phyloP scores from a whole-genome alignment of 1,139 yeast genomes.

The Torulaspora globosa region DNA sequence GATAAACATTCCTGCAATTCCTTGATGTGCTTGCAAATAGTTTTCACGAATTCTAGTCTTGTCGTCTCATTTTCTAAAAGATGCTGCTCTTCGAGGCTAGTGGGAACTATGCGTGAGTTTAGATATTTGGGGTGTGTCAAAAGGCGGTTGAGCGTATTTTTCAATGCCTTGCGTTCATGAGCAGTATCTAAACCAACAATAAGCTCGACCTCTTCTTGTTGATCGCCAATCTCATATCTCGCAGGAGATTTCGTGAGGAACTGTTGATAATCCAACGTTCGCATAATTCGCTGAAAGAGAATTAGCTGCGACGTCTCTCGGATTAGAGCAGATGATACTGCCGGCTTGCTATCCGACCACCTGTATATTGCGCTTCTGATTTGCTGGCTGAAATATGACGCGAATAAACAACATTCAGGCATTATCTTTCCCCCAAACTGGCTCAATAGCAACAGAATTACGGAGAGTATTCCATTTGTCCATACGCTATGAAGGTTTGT shows the following conservation, averaged over 20 bases:
- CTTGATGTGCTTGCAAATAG: conserved; percentile 52
- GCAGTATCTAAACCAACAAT: conserved; percentile 62
- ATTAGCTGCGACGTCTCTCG: conserved; percentile 81
- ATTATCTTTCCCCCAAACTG: conserved; percentile 60
- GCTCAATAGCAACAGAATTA: conserved; percentile 56
- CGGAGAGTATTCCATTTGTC: conserved; percentile 76
- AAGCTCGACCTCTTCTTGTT: conserved; percentile 34
- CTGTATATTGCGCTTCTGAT: conserved; percentile 57
- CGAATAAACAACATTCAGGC: conserved; percentile 63
- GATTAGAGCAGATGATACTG: conserved; percentile 60
- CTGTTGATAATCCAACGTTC: conserved; percentile 46
- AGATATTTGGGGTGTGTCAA: conserved; percentile 83
- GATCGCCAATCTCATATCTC: conserved; percentile 23
- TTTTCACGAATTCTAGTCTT: conserved; percentile 45
- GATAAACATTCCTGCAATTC: conserved; percentile 47
- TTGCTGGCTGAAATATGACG: conserved; percentile 63
- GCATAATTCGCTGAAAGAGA: conserved; percentile 57
- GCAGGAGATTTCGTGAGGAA: conserved; percentile 34
- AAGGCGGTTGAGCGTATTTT: conserved; percentile 59
- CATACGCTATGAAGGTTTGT: conserved; percentile 68
- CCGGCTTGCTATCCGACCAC: conserved; percentile 65
- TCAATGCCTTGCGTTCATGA: conserved; percentile 53
- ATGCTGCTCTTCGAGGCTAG: conserved; percentile 61
- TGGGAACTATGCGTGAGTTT: conserved; percentile 61
- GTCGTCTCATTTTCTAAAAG: conserved; percentile 46